These are phyloP conservation scores for Oehlia diaphana DNA, from an alignment of 192 early-diverging fungal genomes.

Conservation along the genomic window DNA sequence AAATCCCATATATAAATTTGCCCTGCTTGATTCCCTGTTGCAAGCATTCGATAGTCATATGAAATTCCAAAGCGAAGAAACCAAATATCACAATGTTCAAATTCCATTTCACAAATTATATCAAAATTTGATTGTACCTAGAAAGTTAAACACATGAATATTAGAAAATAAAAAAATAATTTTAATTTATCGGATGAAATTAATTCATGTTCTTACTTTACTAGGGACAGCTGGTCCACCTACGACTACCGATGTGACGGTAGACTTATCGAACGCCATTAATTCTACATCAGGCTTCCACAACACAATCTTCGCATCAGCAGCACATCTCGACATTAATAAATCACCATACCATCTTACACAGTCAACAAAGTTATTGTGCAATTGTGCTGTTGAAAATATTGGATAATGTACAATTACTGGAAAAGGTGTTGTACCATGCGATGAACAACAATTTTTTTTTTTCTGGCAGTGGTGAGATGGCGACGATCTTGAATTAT, in stretches of 20 bases:
- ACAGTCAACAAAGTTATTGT: conserved; percentile 30
- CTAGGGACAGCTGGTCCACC: conserved; percentile 13
- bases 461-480: neutral
- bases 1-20: conserved; percentile 27
- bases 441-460: conserved; percentile 2
- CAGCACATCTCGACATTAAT: conserved; percentile 26
- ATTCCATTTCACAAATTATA: conserved; percentile 21
- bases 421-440: neutral
- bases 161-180: neutral
- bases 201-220: neutral
- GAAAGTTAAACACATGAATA: neutral
- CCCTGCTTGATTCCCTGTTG: neutral
- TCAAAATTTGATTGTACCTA: conserved; percentile 24
- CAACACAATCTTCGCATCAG: conserved; percentile 19
- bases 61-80: conserved; percentile 27
- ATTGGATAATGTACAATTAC: conserved; percentile 26
- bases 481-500: neutral
- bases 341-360: conserved; percentile 31
- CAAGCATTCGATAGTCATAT: conserved; percentile 6
- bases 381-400: conserved; percentile 20
- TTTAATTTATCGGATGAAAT: neutral
- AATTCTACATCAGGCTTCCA: conserved; percentile 26
- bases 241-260: neutral
- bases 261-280: conserved; percentile 11
- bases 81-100: conserved; percentile 27